Percentiles rank a stretch among this genome's conserved stretches.
phyloP scores from a whole-genome alignment of 768 basidiomycete genomes.

The Collybiopsis luxurians region DNA sequence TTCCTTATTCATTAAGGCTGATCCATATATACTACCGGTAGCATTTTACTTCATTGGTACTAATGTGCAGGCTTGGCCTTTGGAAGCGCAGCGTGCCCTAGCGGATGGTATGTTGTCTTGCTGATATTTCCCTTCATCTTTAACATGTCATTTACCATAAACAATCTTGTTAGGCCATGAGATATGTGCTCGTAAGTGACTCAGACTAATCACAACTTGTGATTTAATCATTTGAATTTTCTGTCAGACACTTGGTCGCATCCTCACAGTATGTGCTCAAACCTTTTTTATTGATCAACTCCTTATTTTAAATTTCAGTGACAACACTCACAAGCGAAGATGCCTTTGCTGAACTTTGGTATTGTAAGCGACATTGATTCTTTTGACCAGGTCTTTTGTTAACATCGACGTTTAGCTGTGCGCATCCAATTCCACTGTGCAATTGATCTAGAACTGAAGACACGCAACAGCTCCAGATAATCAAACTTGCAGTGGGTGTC shows the following conservation, averaged over 20 bases:
- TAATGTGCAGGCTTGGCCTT: constrained; percentile 53
- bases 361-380: constrained; percentile 35
- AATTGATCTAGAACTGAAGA: too few species aligned
- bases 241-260: constrained; percentile 54
- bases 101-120: constrained; percentile 38
- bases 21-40: constrained; percentile 22
- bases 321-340: constrained; percentile 58
- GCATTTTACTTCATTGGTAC: constrained; percentile 65
- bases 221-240: neutral
- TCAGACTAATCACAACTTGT: neutral
- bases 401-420: neutral
- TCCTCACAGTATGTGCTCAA: constrained; percentile 50
- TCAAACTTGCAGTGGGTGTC: constrained; percentile 52
- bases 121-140: neutral
- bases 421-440: too few species aligned
- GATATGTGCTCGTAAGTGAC: constrained; percentile 54
- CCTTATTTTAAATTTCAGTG: constrained; percentile 37
- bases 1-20: neutral
- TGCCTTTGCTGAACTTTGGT: constrained; percentile 78
- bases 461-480: constrained; percentile 37
- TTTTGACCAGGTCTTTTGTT: neutral
- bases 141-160: too few species aligned
- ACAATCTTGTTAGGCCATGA: constrained; percentile 41
- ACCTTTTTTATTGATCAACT: neutral
- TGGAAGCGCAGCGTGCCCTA: constrained; percentile 51